Evolutionary conservation across 2,329 filamentous ascomycete species (phyloP).

Genomic region (Aspergillus ruber): DNA sequence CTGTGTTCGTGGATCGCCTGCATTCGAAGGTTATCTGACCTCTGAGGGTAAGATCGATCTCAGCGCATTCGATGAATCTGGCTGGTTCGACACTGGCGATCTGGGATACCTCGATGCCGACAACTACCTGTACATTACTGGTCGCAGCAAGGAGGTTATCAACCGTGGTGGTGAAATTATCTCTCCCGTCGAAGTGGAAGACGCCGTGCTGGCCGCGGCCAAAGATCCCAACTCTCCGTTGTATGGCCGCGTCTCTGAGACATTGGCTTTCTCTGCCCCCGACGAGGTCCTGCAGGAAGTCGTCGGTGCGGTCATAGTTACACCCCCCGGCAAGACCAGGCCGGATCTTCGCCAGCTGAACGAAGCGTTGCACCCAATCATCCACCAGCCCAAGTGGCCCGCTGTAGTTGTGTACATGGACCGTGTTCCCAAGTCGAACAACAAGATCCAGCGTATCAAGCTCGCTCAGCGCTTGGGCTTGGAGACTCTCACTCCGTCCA

Average conservation of each 20-base stretch:
- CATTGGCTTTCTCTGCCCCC: slow-evolving; percentile 48
- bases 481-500: slow-evolving; percentile 41
- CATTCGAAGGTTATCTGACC: slow-evolving; percentile 39
- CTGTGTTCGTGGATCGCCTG: slow-evolving; percentile 47
- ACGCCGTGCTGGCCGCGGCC: slow-evolving; percentile 47
- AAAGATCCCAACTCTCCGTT: slow-evolving; percentile 34
- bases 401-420: slow-evolving; percentile 51
- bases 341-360: slow-evolving; percentile 47
- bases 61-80: slow-evolving; percentile 38
- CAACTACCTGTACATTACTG: slow-evolving; percentile 50
- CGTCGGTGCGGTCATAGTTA: slow-evolving; percentile 49
- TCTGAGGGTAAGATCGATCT: slow-evolving; percentile 8
- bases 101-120: slow-evolving; percentile 48
- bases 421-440: slow-evolving; percentile 50
- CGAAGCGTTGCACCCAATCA: slow-evolving; percentile 39
- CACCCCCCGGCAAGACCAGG: slow-evolving; percentile 37
- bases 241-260: slow-evolving; percentile 43
- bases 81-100: slow-evolving; percentile 53
- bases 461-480: slow-evolving; percentile 45
- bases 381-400: slow-evolving; percentile 51
- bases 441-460: slow-evolving; percentile 52
- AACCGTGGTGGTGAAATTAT: slow-evolving; percentile 55
- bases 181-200: slow-evolving; percentile 54
- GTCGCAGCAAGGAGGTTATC: slow-evolving; percentile 52
- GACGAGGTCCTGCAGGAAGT: slow-evolving; percentile 53